Percentiles rank a stretch among this genome's conserved stretches.
Conservation (phyloP, 176 grass and related monocot genomes). For the Oryza longistaminata region DNA sequence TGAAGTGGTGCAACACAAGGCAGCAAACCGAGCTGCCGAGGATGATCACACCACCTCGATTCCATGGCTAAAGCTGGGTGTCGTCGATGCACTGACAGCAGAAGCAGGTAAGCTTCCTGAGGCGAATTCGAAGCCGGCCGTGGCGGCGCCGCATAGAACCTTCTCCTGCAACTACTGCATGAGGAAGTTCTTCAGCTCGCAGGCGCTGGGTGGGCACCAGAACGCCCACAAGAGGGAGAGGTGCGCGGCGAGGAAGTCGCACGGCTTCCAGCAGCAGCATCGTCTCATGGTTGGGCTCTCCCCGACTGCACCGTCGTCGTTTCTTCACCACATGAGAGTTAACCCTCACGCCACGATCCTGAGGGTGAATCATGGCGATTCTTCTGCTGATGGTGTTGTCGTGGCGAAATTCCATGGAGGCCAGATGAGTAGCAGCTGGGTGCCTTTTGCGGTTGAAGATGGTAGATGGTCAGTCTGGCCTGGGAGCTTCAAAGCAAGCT, state of each 20-base stretch:
- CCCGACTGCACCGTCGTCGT: slow-evolving; percentile 22
- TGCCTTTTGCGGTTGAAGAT: slow-evolving; percentile 49
- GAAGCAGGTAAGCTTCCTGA: slow-evolving; percentile 31
- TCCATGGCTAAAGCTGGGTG: slow-evolving; percentile 65
- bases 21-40: slow-evolving; percentile 13
- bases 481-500: slow-evolving; percentile 65
- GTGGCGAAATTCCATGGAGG: slow-evolving; percentile 52
- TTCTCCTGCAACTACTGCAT: slow-evolving; percentile 96
- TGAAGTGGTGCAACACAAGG: slow-evolving; percentile 41
- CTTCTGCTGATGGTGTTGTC: slow-evolving; percentile 15
- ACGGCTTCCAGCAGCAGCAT: slow-evolving; percentile 43
- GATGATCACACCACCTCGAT: slow-evolving; percentile 37
- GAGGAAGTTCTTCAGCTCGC: slow-evolving; percentile 88
- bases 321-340: slow-evolving; percentile 65
- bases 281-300: slow-evolving; percentile 45
- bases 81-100: slow-evolving; percentile 28
- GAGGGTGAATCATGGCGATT: slow-evolving; percentile 39
- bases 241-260: slow-evolving; percentile 61
- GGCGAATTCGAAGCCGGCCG: slow-evolving; percentile 23
- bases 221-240: slow-evolving; percentile 94
- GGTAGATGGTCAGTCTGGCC: slow-evolving; percentile 52
- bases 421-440: slow-evolving; percentile 46
- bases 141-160: slow-evolving; percentile 49
- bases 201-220: slow-evolving; percentile 86
- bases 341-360: slow-evolving; percentile 62